Conservation (phyloP, 2,329 filamentous ascomycete species). For the Fusarium bulbicola region DNA sequence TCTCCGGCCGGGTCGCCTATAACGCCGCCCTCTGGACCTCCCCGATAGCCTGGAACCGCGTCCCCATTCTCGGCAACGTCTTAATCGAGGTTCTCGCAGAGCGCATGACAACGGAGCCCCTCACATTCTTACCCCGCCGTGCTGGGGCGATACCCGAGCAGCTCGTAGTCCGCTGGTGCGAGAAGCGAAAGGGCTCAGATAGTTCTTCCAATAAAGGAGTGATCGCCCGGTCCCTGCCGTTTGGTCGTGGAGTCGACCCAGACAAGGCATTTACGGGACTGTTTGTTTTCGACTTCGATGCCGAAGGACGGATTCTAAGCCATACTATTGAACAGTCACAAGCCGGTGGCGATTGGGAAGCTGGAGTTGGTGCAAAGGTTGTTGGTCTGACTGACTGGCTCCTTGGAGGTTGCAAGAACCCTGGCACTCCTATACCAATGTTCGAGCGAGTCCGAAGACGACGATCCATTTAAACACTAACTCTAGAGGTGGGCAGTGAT, state of each 20-base stretch:
- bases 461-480: slow-evolving; percentile 22
- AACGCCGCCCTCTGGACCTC: slow-evolving; percentile 95
- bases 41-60: slow-evolving; percentile 92
- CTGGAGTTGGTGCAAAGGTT: slow-evolving; percentile 80
- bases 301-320: slow-evolving; percentile 80
- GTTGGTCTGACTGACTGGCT: slow-evolving; percentile 96
- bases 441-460: slow-evolving; percentile 46
- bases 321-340: slow-evolving; percentile 96
- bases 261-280: slow-evolving; percentile 86
- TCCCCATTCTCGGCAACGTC: slow-evolving; percentile 91
- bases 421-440: slow-evolving; percentile 48
- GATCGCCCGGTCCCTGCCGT: slow-evolving; percentile 55
- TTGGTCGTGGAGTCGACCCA: slow-evolving; percentile 55
- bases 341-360: slow-evolving; percentile 83
- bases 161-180: slow-evolving; percentile 74
- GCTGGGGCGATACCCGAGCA: slow-evolving; percentile 61
- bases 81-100: slow-evolving; percentile 88
- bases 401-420: slow-evolving; percentile 72
- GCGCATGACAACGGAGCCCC: slow-evolving; percentile 76
- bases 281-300: slow-evolving; percentile 96
- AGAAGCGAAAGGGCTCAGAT: slow-evolving; percentile 73
- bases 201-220: slow-evolving; percentile 45
- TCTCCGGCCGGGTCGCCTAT: slow-evolving; percentile 90
- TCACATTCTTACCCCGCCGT: slow-evolving; percentile 57
- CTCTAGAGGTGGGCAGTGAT: neutral